Evolutionary conservation across 2,329 filamentous ascomycete genomes (phyloP).

Genomic region (Colletotrichum chrysophilum): DNA sequence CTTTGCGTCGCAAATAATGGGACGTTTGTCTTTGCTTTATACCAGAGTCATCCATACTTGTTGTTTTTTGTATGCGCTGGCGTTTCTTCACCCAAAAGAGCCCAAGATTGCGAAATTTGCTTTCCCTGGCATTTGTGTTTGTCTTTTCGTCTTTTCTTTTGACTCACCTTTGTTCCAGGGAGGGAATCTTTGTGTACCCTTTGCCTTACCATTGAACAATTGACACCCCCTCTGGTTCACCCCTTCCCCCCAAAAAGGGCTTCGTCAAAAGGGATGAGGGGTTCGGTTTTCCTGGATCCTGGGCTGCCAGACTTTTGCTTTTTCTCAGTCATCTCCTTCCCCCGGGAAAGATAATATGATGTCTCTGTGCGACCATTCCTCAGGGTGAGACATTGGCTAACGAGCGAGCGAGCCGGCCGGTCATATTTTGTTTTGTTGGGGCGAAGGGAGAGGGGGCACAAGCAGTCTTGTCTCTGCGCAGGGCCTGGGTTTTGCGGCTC

Average conservation of each 20-base stretch:
- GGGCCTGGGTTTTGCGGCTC: background rate
- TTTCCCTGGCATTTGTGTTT: background rate
- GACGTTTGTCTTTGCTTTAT: background rate
- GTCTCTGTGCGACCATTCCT: background rate
- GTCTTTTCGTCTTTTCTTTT: background rate
- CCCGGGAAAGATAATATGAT: background rate
- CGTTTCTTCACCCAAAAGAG: background rate
- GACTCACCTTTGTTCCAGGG: conserved; percentile 12
- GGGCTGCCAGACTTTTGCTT: background rate
- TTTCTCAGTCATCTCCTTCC: background rate
- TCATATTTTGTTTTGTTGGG: background rate
- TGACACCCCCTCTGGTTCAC: background rate
- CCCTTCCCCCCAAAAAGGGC: background rate
- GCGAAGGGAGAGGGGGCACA: background rate
- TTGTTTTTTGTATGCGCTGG: background rate
- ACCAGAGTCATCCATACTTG: background rate
- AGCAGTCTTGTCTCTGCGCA: background rate
- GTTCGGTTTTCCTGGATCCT: background rate
- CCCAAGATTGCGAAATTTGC: conserved; percentile 11
- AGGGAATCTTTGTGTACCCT: background rate
- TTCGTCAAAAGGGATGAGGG: background rate
- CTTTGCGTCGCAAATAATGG: background rate
- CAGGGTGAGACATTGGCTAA: background rate
- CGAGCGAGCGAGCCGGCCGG: background rate
- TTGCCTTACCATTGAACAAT: background rate